Percentiles rank a stretch among this genome's conserved stretches.
Evolutionary conservation across 2,329 filamentous ascomycete species (phyloP).

Genomic region (Ophiostoma pallidulum): DNA sequence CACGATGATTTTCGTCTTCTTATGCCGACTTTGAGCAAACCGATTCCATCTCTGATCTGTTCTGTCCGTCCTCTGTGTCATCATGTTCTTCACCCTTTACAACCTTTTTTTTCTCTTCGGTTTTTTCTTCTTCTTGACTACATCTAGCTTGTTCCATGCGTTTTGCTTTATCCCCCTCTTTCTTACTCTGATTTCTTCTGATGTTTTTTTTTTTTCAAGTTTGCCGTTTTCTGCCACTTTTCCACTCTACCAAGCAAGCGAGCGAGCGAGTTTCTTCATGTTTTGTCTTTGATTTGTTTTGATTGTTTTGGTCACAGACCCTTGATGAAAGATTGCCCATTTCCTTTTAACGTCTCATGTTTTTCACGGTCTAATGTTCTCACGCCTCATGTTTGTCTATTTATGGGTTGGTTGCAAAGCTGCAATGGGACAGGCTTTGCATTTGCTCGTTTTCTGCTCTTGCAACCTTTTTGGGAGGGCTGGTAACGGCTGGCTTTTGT

Average conservation of each 20-base stretch:
- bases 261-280: slow-evolving; percentile 3
- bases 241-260: neutral
- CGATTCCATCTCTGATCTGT: slow-evolving; percentile 9
- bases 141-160: slow-evolving; percentile 8
- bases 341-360: slow-evolving; percentile 5
- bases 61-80: slow-evolving; percentile 7
- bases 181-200: slow-evolving; percentile 5
- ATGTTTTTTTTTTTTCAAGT: slow-evolving; percentile 1
- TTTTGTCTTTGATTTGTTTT: neutral
- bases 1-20: neutral
- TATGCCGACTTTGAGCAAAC: neutral
- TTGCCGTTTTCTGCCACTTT: slow-evolving; percentile 4
- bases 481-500: neutral
- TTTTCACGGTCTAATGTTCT: slow-evolving; percentile 9
- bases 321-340: slow-evolving; percentile 8
- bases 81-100: slow-evolving; percentile 11
- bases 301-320: neutral
- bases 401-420: slow-evolving; percentile 9
- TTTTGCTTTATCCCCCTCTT: slow-evolving; percentile 12
- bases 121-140: slow-evolving; percentile 2
- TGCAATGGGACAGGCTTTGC: slow-evolving; percentile 7
- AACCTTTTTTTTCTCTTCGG: neutral
- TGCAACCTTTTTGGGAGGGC: slow-evolving; percentile 1
- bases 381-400: slow-evolving; percentile 6
- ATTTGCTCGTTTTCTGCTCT: neutral